Evolutionary conservation across 345 rosid genomes (phyloP).

Genomic region (Triadica sebifera): DNA sequence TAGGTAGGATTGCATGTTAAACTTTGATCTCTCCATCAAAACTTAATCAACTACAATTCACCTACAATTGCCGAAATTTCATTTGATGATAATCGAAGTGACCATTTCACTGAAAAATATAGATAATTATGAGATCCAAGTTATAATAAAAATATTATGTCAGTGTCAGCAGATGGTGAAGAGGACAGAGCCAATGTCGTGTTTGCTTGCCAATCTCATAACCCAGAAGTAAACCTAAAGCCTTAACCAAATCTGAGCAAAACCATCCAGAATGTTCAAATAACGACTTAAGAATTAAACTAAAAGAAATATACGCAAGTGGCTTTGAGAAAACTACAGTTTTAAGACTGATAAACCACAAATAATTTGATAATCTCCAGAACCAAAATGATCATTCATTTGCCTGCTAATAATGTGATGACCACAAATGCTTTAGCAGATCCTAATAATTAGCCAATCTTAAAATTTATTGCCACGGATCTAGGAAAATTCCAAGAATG

Average conservation of each 20-base stretch:
- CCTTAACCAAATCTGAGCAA: not conserved
- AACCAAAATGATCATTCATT: not conserved
- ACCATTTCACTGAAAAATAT: not conserved
- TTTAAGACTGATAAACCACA: not conserved
- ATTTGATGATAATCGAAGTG: not conserved
- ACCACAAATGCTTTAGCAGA: not conserved
- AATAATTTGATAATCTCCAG: not conserved
- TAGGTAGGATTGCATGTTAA: not conserved
- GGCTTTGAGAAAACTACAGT: not conserved
- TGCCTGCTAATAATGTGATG: not conserved
- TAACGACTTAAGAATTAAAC: not conserved
- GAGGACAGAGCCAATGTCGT: not conserved
- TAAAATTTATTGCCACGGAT: not conserved
- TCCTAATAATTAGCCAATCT: not conserved
- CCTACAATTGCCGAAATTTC: not conserved
- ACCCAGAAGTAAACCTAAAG: not conserved
- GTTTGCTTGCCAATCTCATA: not conserved
- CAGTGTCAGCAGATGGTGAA: not conserved
- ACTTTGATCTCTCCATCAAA: not conserved
- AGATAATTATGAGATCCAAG: not conserved
- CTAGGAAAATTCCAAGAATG: slow-evolving; percentile 4
- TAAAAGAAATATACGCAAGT: not conserved
- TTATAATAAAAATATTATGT: not conserved
- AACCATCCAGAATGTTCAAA: not conserved
- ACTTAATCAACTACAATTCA: not conserved